Evolutionary conservation across 805 yeast species (phyloP).

Genomic region (Wickerhamiella domercqiae): DNA sequence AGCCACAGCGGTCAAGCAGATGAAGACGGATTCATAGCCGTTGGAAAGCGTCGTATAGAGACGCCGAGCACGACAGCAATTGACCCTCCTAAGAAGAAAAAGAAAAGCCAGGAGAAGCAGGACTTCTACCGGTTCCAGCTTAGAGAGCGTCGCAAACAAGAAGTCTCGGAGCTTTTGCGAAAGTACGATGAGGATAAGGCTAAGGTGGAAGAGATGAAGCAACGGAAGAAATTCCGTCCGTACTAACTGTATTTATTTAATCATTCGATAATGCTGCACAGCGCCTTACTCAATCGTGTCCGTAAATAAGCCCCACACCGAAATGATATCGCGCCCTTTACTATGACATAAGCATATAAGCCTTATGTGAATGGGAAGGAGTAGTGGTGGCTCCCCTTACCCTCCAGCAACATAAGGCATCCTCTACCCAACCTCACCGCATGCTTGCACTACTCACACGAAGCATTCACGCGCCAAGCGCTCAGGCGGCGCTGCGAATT

Average conservation of each 20-base stretch:
- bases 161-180: slow-evolving; percentile 70
- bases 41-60: slow-evolving; percentile 61
- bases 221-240: slow-evolving; percentile 72
- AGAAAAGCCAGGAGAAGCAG: slow-evolving; percentile 59
- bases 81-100: slow-evolving; percentile 24
- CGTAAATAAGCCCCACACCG: no score
- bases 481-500: no score
- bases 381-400: background rate
- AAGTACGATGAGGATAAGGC: slow-evolving; percentile 88
- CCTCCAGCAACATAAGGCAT: background rate
- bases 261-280: no score
- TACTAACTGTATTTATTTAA: slow-evolving; percentile 30
- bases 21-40: slow-evolving; percentile 88
- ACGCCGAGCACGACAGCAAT: slow-evolving; percentile 22
- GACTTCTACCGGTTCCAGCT: slow-evolving; percentile 95
- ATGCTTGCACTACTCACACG: no score
- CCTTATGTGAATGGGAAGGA: background rate
- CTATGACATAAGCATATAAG: background rate
- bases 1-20: slow-evolving; percentile 43
- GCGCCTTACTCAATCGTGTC: no score
- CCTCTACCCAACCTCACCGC: background rate
- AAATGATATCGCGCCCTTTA: background rate
- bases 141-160: slow-evolving; percentile 81
- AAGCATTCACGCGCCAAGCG: no score
- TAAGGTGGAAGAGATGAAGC: slow-evolving; percentile 61